A percentile compares a stretch with the other conserved stretches of the same genome.
Evolutionary conservation across 1,284 basidiomycete species (phyloP).

Genomic region (Schizophyllum commune): DNA sequence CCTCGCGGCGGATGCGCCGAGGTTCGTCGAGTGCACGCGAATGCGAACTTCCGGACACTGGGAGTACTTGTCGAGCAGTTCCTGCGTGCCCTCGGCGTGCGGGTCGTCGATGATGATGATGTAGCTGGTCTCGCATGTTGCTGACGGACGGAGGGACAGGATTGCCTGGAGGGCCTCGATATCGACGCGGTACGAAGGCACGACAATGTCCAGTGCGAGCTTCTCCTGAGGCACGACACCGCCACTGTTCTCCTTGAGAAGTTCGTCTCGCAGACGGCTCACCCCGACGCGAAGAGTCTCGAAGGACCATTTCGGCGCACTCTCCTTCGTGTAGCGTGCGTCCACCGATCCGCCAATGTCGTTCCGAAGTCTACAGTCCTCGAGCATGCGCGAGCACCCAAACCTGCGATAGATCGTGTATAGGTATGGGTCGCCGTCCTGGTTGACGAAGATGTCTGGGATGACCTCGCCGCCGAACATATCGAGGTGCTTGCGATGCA

Average conservation of each 20-base stretch:
- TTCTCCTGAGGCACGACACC: conserved; percentile 18
- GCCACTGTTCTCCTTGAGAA: conserved; percentile 16
- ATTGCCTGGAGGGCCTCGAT: conserved; percentile 35
- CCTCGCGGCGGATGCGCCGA: conserved; percentile 41
- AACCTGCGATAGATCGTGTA: conserved; percentile 55
- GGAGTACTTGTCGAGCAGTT: conserved; percentile 28
- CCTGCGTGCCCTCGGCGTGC: conserved; percentile 25
- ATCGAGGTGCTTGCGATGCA: conserved; percentile 47
- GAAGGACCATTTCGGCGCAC: conserved; percentile 41
- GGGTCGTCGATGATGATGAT: conserved; percentile 55
- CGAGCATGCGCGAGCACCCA: conserved; percentile 40
- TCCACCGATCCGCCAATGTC: conserved; percentile 34
- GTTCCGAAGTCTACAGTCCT: conserved; percentile 31
- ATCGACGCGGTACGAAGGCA: conserved; percentile 51
- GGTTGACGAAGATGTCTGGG: conserved; percentile 47
- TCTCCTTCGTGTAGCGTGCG: conserved; percentile 42
- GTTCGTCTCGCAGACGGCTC: conserved; percentile 27
- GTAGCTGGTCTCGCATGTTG: conserved; percentile 40
- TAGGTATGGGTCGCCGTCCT: conserved; percentile 52
- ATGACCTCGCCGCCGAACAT: conserved; percentile 45
- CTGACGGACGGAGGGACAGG: conserved; percentile 32
- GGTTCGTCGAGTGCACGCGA: conserved; percentile 33
- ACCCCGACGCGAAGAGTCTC: conserved; percentile 34
- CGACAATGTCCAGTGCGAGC: conserved; percentile 45
- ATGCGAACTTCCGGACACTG: conserved; percentile 40